These are phyloP conservation scores for Phytophthora chlamydospora DNA, from an alignment of 352 stramenopile species.

Conservation along the genomic window DNA sequence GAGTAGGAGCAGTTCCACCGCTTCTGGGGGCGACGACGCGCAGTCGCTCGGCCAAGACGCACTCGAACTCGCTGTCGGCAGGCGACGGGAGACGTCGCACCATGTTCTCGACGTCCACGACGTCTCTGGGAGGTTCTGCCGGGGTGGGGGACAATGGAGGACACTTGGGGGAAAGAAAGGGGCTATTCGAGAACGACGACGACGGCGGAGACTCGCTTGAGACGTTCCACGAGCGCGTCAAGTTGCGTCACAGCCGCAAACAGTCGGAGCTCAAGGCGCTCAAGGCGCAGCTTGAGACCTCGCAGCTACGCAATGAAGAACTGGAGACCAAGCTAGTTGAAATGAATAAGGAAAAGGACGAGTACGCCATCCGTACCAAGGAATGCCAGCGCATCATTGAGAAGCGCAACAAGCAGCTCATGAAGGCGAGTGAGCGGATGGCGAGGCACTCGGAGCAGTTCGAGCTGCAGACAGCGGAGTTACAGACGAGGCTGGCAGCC, in stretches of 20 bases:
- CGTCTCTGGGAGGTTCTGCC: constrained; percentile 23
- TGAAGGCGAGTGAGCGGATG: constrained; percentile 82
- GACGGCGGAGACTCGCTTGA: constrained; percentile 73
- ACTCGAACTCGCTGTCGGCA: constrained; percentile 24
- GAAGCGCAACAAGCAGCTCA: constrained; percentile 87
- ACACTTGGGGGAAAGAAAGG: constrained; percentile 52
- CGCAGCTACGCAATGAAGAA: constrained; percentile 33
- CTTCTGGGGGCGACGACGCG: constrained; percentile 20
- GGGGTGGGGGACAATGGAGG: constrained; percentile 11
- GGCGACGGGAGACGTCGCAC: constrained; percentile 38
- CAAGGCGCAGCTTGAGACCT: constrained; percentile 47
- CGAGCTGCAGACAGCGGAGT: constrained; percentile 50
- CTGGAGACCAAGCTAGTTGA: constrained; percentile 43
- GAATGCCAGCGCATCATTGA: constrained; percentile 86
- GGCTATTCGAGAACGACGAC: constrained; percentile 80
- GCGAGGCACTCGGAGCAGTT: constrained; percentile 68
- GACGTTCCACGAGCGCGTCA: constrained; percentile 70
- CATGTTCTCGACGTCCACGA: constrained; percentile 48
- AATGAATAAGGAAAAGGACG: constrained; percentile 59
- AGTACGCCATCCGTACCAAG: constrained; percentile 72
- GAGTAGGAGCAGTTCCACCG: constrained; percentile 17
- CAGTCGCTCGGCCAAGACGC: constrained; percentile 34
- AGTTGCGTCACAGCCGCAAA: constrained; percentile 74
- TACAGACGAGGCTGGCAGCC: constrained; percentile 47
- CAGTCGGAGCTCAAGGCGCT: constrained; percentile 66